Percentiles rank a stretch among this genome's conserved stretches.
These are phyloP conservation scores for Tilletia horrida DNA, from an alignment of 1,284 basidiomycete genomes.

Conservation along the genomic window DNA sequence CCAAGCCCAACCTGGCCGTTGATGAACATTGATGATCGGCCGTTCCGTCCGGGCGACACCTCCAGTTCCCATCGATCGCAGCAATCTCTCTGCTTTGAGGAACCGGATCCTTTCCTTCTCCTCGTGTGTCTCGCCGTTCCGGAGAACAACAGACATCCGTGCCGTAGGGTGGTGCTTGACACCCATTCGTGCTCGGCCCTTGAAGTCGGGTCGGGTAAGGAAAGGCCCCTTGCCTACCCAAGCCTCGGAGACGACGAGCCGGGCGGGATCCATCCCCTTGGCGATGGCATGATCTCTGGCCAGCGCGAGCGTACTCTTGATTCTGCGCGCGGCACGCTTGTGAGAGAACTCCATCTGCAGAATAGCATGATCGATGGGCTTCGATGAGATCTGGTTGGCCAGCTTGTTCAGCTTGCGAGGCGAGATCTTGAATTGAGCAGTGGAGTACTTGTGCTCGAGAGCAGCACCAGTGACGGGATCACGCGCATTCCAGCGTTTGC, in stretches of 20 bases:
- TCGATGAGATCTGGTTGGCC: conserved; percentile 71
- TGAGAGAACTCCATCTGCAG: conserved; percentile 93
- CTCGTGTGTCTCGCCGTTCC: conserved; percentile 75
- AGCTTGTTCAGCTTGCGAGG: conserved; percentile 87
- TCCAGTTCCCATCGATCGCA: conserved; percentile 70
- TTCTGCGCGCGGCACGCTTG: conserved; percentile 77
- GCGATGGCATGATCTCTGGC: conserved; percentile 83
- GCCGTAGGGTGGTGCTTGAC: conserved; percentile 74
- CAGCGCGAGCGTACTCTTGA: conserved; percentile 81
- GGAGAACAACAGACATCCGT: conserved; percentile 72
- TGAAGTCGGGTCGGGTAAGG: conserved; percentile 68
- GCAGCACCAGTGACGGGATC: conserved; percentile 31
- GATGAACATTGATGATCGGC: conserved; percentile 44
- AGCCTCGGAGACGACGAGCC: conserved; percentile 79
- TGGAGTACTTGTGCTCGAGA: conserved; percentile 79
- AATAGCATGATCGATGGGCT: conserved; percentile 74
- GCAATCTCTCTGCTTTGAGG: conserved; percentile 68
- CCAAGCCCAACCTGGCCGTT: conserved; percentile 45
- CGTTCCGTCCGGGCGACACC: conserved; percentile 41
- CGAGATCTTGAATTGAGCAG: conserved; percentile 86
- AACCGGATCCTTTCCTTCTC: conserved; percentile 67
- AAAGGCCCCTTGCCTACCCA: conserved; percentile 86
- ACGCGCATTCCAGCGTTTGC: conserved; percentile 40
- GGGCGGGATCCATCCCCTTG: conserved; percentile 71
- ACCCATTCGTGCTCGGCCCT: conserved; percentile 78